Percentiles rank a stretch among this genome's conserved stretches.
Conservation (phyloP, 1,284 basidiomycete genomes). For the Sanghuangporus baumii region DNA sequence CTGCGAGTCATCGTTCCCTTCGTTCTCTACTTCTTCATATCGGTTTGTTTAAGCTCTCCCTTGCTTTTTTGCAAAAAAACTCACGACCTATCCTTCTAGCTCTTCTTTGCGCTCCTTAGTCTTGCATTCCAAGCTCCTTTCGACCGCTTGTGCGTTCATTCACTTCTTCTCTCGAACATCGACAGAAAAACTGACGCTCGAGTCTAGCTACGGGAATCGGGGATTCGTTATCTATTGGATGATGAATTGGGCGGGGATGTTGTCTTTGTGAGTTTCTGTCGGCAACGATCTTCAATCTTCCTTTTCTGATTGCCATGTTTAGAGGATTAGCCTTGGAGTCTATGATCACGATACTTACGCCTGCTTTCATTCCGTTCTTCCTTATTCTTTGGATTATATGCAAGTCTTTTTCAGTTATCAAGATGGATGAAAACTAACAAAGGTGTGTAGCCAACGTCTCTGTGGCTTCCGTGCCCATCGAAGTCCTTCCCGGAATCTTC, state of each 20-base stretch:
- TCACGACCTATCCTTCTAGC: slow-evolving; percentile 18
- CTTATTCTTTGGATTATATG: slow-evolving; percentile 65
- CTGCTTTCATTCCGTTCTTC: slow-evolving; percentile 52
- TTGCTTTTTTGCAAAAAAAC: neutral
- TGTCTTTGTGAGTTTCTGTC: slow-evolving; percentile 38
- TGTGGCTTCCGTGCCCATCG: slow-evolving; percentile 56
- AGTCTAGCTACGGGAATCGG: slow-evolving; percentile 38
- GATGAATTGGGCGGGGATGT: slow-evolving; percentile 61
- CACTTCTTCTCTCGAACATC: neutral
- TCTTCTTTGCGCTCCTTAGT: slow-evolving; percentile 59
- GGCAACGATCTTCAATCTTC: neutral
- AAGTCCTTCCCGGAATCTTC: slow-evolving; percentile 61
- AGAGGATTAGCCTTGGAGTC: slow-evolving; percentile 61
- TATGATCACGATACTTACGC: slow-evolving; percentile 49
- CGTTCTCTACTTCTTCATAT: slow-evolving; percentile 53
- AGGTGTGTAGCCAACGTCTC: slow-evolving; percentile 55
- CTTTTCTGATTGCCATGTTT: neutral
- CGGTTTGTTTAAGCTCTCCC: slow-evolving; percentile 34
- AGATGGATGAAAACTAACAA: neutral
- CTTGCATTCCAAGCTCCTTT: slow-evolving; percentile 63
- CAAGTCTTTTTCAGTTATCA: slow-evolving; percentile 25
- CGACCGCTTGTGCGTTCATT: slow-evolving; percentile 34
- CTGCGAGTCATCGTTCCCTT: slow-evolving; percentile 53
- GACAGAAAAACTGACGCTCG: slow-evolving; percentile 13
- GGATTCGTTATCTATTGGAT: slow-evolving; percentile 78